Evolutionary conservation across 768 basidiomycete genomes (phyloP).

Genomic region (Suillus brevipes): DNA sequence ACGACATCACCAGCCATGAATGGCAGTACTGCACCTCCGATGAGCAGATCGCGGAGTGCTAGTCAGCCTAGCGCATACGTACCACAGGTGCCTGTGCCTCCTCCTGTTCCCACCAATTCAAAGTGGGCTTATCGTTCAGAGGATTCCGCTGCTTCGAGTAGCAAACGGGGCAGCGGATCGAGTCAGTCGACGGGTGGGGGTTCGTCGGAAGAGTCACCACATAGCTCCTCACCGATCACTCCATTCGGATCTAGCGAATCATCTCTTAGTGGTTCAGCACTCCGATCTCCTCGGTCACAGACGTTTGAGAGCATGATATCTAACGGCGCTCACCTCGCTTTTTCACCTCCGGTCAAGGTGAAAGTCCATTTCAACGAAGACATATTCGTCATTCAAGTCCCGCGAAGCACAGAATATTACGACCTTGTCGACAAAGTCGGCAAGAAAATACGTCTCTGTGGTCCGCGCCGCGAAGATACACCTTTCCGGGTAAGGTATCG

Average conservation of each 20-base stretch:
- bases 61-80: slow-evolving; percentile 77
- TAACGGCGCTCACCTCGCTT: slow-evolving; percentile 26
- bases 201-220: slow-evolving; percentile 83
- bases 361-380: slow-evolving; percentile 96
- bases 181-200: slow-evolving; percentile 75
- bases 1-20: slow-evolving; percentile 36
- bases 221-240: slow-evolving; percentile 83
- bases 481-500: slow-evolving; percentile 84
- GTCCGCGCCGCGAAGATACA: slow-evolving; percentile 76
- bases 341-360: slow-evolving; percentile 68
- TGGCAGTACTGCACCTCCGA: slow-evolving; percentile 24
- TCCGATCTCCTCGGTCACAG: slow-evolving; percentile 56
- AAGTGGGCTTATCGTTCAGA: slow-evolving; percentile 51
- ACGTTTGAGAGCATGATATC: slow-evolving; percentile 45
- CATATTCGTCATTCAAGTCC: slow-evolving; percentile 92
- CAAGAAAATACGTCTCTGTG: slow-evolving; percentile 90
- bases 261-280: slow-evolving; percentile 59
- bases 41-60: slow-evolving; percentile 68
- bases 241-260: slow-evolving; percentile 90
- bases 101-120: slow-evolving; percentile 52
- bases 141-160: slow-evolving; percentile 38
- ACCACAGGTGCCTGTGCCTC: slow-evolving; percentile 47
- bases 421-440: slow-evolving; percentile 89
- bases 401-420: slow-evolving; percentile 72
- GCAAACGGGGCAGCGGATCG: slow-evolving; percentile 81